Base-by-base conservation (phyloP, 148 eudicot genomes). In the Camellia japonica region DNA sequence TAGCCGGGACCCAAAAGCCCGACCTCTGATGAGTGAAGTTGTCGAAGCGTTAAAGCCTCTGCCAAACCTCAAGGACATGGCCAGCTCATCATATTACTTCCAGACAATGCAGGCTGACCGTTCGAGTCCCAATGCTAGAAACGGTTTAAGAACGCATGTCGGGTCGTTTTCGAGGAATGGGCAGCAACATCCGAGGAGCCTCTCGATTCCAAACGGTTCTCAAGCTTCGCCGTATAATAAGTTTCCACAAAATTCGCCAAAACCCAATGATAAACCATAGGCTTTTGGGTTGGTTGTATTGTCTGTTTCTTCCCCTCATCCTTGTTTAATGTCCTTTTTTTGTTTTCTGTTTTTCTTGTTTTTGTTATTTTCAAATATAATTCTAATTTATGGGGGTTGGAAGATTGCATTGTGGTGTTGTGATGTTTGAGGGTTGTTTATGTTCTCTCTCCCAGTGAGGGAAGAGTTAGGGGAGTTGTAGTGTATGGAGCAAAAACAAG, bases 61-160 rank as follows among this genome's bases (percentile, higher is more conserved):
- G 54, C 91, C 91, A 49, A 80, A 71, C 80, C 89, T 89, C 59
- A 86, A 86, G 74, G 91, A 89, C 85, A 89, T 89, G 91, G 91
- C 91, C 1, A 87, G 89, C 84, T 84, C 91, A 4, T 89, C 89
- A 10, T 89, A 84, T 74, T 87, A 81, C 82, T 89, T 89, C 75
- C 91, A 89, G 81, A 88, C 85, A 5, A 75, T 87, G 83, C 91
- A 89, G 80, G 83, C 88, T 18, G 91, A 89, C 73, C 86, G 91
- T 16, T 80, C 88, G n/a, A 88, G 85, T 63, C 87, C 87, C 0
- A 86, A 86, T 65, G 62, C 84, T 6, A 83, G 78, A 73, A 82
- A 77, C 10, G 85, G 85, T 18, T 16, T 84, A 44, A 73, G 87
- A 78, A 72, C 80, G 9, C 88, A 80, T 10, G 84, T 76, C 3